Conservation (phyloP, 2,329 filamentous ascomycete genomes). For the Xylariaceae sp. region DNA sequence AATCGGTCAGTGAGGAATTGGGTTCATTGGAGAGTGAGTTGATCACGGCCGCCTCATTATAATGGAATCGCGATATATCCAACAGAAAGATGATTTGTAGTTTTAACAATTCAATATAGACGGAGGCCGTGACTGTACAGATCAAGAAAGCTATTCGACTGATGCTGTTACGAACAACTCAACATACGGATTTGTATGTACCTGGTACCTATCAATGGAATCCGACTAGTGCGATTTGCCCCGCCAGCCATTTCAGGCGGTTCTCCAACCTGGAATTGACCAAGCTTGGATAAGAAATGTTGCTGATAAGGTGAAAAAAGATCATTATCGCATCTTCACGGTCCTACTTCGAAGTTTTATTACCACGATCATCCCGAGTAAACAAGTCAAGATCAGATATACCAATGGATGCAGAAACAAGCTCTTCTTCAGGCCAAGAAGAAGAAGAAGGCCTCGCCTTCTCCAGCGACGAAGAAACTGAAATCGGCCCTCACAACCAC, state of each 20-base stretch:
- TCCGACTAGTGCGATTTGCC: constrained; percentile 7
- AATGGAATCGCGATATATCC: neutral
- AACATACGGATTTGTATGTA: too few relatives aligned
- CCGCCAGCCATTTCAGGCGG: neutral
- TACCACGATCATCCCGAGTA: too few relatives aligned
- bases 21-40: constrained; percentile 42
- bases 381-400: too few relatives aligned
- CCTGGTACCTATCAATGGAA: too few relatives aligned
- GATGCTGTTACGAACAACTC: too few relatives aligned
- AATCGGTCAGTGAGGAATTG: constrained; percentile 65
- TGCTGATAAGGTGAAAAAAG: constrained; percentile 24
- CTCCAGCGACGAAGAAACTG: constrained; percentile 28
- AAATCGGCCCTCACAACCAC: constrained; percentile 24
- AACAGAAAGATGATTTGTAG: neutral
- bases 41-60: constrained; percentile 16
- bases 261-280: neutral
- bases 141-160: too few relatives aligned
- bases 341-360: too few relatives aligned
- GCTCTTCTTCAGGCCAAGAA: constrained; percentile 24
- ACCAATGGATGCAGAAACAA: constrained; percentile 20
- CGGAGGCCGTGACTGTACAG: too few relatives aligned
- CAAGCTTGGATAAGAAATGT: constrained; percentile 4
- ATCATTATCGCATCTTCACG: constrained; percentile 12
- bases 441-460: constrained; percentile 25
- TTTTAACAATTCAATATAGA: neutral